phyloP scores from a whole-genome alignment of 129 eudicot genomes.

The Lactuca saligna region DNA sequence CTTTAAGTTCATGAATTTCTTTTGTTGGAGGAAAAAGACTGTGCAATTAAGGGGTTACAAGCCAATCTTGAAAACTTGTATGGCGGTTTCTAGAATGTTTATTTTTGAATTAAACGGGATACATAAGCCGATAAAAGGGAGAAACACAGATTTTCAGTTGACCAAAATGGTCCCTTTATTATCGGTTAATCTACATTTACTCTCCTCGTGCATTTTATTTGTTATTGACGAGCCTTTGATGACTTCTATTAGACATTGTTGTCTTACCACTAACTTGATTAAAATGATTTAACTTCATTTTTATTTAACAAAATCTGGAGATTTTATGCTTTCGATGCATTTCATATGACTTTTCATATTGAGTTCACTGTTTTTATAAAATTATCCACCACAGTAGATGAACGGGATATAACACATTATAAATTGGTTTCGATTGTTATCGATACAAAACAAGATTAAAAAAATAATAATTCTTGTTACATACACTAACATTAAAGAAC shows the following conservation, averaged over 20 bases:
- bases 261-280: background rate
- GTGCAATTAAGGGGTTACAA: conserved; percentile 3
- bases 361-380: too few relatives aligned
- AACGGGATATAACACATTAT: too few relatives aligned
- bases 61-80: conserved; percentile 24
- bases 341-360: too few relatives aligned
- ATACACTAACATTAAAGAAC: too few relatives aligned
- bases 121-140: background rate
- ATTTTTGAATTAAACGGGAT: conserved; percentile 13
- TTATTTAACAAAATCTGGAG: too few relatives aligned
- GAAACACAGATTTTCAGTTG: background rate
- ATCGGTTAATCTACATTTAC: background rate
- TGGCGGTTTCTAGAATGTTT: background rate
- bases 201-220: background rate
- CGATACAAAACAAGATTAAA: too few relatives aligned
- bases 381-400: too few relatives aligned
- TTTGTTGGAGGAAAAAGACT: conserved; percentile 7
- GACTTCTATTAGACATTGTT: background rate
- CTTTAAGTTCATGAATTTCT: conserved; percentile 8
- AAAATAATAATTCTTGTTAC: too few relatives aligned
- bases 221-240: background rate
- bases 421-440: too few relatives aligned
- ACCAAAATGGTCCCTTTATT: conserved; percentile 1
- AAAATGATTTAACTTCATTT: background rate
- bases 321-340: too few relatives aligned